Evolutionary conservation across 73 alveolate genomes (phyloP).

Genomic region (Paramecium bursaria): DNA sequence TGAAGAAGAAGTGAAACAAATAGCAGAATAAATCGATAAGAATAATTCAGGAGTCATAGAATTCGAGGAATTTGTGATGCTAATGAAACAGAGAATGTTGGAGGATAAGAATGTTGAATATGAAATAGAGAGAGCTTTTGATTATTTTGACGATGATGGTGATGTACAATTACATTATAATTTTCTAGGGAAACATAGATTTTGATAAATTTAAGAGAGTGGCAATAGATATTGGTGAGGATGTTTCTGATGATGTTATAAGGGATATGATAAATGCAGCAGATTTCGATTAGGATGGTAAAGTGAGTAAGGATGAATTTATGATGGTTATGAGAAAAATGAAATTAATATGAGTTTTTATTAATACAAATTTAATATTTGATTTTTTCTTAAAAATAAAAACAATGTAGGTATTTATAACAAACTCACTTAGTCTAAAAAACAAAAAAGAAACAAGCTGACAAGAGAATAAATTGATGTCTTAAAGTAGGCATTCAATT

Average conservation of each 20-base stretch:
- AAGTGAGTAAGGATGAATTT: conserved; percentile 70
- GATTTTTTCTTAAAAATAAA: too few species aligned
- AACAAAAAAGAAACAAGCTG: conserved; percentile 61
- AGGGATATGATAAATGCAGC: conserved; percentile 66
- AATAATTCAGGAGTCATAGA: conserved; percentile 93
- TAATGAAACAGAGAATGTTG: conserved; percentile 94
- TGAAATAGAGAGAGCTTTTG: conserved; percentile 94
- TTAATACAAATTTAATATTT: too few species aligned
- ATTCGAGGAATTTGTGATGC: conserved; percentile 83
- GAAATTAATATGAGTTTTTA: conserved; percentile 67
- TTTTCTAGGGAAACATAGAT: conserved; percentile 62
- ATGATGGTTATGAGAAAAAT: conserved; percentile 73
- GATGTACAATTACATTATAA: conserved; percentile 16
- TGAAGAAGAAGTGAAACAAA: conserved; percentile 77
- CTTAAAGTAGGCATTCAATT: conserved; percentile 58
- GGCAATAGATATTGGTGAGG: conserved; percentile 66
- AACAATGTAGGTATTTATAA: too few species aligned
- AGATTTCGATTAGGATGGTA: conserved; percentile 69
- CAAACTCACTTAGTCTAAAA: too few species aligned
- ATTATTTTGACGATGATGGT: conserved; percentile 94
- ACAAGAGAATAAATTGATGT: conserved; percentile 70
- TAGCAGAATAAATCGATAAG: conserved; percentile 90
- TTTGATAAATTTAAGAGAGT: conserved; percentile 62
- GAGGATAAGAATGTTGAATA: conserved; percentile 93
- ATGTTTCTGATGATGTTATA: conserved; percentile 24